Base-by-base conservation (phyloP, 441 rosid species). In the Gossypium gossypioides region DNA sequence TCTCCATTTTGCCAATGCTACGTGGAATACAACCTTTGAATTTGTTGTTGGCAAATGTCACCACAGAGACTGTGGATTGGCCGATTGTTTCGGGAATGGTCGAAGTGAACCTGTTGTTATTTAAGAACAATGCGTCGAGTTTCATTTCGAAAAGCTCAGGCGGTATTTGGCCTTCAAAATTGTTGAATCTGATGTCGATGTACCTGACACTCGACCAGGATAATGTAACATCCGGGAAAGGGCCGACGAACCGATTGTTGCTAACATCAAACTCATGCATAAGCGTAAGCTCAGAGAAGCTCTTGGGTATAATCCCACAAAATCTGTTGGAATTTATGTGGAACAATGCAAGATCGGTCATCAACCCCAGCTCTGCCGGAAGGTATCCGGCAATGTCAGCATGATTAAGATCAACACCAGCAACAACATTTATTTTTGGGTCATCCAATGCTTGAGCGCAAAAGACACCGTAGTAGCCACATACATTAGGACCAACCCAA, bases 331-430 rank as follows among this genome's bases (percentile, higher is more conserved):
- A 78, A 74, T 91, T 93, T 13, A 93, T 40, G 70, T 93, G 98
- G 58, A 93, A 83, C 74, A 91, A 58, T 0, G 95, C 92, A 1
- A 82, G 32, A 37, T 93, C 98, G 0, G 88, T 85, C 80, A 91
- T 10, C 24, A 90, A 80, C 37, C 97, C 96, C 61, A 93, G 42
- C 80, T 93, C 97, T 0, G 61, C 81, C 0, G 96, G 98, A 56
- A 93, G 87, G 76, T 83, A 86, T 0, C 91, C 98, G 0, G 97
- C 97, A 21, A 93, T 93, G 81, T 93, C 98, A 0, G 91, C 97
- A 13, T 78, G 80, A 52, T 93, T 93, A 3, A 93, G 79, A 72
- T 93, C 98, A 3, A 93, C 68, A 0, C 96, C 96, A 0, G 91
- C 92, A 0, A 90, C 92, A 13, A 86, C 91, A 0, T 52, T 81